These are phyloP conservation scores for Physcia stellaris DNA, from an alignment of 495 filamentous ascomycete genomes.

Conservation along the genomic window DNA sequence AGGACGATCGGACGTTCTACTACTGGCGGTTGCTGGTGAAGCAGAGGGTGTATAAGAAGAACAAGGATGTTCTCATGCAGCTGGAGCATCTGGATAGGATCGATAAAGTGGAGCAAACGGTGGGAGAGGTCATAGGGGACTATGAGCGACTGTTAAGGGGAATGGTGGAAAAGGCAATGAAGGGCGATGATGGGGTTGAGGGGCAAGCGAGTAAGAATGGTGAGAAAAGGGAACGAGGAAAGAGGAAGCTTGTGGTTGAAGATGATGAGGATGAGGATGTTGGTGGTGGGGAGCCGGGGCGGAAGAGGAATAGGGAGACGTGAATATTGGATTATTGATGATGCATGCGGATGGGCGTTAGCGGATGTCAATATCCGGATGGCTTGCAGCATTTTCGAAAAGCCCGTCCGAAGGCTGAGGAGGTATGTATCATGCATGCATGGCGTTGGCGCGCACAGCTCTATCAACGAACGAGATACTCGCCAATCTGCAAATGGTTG, in stretches of 20 bases:
- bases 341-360: too few species aligned
- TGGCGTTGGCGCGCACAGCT: too few species aligned
- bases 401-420: too few species aligned
- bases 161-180: constrained; percentile 28
- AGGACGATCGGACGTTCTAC: constrained; percentile 50
- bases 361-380: too few species aligned
- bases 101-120: constrained; percentile 67
- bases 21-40: constrained; percentile 79
- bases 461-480: too few species aligned
- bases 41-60: constrained; percentile 66
- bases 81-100: constrained; percentile 63
- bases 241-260: constrained; percentile 14
- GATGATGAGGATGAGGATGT: constrained; percentile 15
- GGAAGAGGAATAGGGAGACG: too few species aligned
- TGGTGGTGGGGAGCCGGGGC: too few species aligned
- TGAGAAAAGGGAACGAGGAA: constrained; percentile 16
- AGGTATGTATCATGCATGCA: too few species aligned
- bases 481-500: too few species aligned
- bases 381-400: too few species aligned
- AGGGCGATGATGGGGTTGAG: constrained; percentile 9
- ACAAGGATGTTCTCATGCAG: constrained; percentile 63
- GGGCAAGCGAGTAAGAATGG: constrained; percentile 5
- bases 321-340: too few species aligned
- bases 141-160: constrained; percentile 55
- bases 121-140: constrained; percentile 65